These are phyloP conservation scores for Yarrowia deformans DNA, from an alignment of 805 yeast species.

Conservation along the genomic window DNA sequence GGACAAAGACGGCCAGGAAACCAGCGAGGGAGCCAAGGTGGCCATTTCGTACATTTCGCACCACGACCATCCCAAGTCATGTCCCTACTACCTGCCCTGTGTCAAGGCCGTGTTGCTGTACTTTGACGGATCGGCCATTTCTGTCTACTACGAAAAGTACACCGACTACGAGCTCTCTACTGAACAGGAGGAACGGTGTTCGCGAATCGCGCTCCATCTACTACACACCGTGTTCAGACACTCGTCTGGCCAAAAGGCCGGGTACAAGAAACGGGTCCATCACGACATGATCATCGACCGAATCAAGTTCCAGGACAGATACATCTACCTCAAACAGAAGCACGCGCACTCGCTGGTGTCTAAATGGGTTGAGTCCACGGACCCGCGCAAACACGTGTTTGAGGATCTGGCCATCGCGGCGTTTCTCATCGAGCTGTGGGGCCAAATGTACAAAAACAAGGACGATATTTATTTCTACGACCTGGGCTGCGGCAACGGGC, in stretches of 20 bases:
- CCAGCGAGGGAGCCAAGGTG: conserved; percentile 50
- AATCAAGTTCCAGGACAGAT: conserved; percentile 80
- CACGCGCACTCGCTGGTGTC: conserved; percentile 78
- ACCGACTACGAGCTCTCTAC: conserved; percentile 41
- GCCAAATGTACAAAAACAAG: conserved; percentile 54
- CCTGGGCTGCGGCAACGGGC: conserved; percentile 95
- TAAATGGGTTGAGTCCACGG: conserved; percentile 92
- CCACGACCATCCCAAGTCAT: conserved; percentile 61
- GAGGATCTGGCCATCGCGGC: conserved; percentile 97
- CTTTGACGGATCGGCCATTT: conserved; percentile 54
- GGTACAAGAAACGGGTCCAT: conserved; percentile 85
- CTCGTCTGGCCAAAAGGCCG: conserved; percentile 80
- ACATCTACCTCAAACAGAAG: conserved; percentile 79
- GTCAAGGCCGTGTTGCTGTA: conserved; percentile 75
- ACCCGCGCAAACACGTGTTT: conserved; percentile 93
- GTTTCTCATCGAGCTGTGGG: conserved; percentile 88
- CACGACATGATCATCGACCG: conserved; percentile 89
- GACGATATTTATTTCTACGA: conserved; percentile 75
- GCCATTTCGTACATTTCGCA: conserved; percentile 83
- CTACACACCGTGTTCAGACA: conserved; percentile 83
- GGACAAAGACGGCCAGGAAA: conserved; percentile 40
- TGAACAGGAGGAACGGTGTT: conserved; percentile 60
- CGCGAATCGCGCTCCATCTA: conserved; percentile 82
- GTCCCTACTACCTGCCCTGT: conserved; percentile 90
- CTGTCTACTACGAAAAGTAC: conserved; percentile 81